Evolutionary conservation across 305 asterid species (phyloP).

Genomic region (Fraxinus angustifolia): DNA sequence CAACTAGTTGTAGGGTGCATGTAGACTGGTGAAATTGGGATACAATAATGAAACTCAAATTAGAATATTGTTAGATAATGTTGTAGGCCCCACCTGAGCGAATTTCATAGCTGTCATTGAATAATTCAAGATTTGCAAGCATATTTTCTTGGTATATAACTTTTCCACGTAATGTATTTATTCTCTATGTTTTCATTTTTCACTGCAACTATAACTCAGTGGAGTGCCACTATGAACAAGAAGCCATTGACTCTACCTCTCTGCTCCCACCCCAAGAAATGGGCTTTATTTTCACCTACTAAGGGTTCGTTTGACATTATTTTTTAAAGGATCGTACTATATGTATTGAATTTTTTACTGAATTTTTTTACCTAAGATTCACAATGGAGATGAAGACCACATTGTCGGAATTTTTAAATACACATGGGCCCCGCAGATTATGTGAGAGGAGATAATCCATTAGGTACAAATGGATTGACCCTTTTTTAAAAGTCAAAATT

Average conservation of each 20-base stretch:
- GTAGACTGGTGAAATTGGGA: neutral
- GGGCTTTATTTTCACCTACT: neutral
- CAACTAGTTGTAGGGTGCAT: neutral
- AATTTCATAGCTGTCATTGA: neutral
- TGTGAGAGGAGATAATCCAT: no score
- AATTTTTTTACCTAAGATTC: no score
- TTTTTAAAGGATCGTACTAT: no score
- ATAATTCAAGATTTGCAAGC: neutral
- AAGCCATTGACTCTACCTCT: neutral
- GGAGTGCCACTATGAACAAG: neutral
- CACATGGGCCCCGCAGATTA: no score
- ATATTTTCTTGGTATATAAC: neutral
- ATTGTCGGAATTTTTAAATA: no score
- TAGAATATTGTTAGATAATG: neutral
- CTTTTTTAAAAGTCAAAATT: neutral
- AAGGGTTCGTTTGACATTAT: neutral
- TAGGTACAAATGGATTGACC: no score
- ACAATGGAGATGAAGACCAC: no score
- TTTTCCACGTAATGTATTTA: neutral
- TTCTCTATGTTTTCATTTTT: neutral
- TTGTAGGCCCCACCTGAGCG: neutral
- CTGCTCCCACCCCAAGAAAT: neutral
- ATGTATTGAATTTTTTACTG: no score
- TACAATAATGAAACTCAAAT: neutral
- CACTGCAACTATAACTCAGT: neutral